Evolutionary conservation across 2,329 filamentous ascomycete species (phyloP), one percentile per base, ranked within the genome.

Genomic region (Claviceps maximensis): DNA sequence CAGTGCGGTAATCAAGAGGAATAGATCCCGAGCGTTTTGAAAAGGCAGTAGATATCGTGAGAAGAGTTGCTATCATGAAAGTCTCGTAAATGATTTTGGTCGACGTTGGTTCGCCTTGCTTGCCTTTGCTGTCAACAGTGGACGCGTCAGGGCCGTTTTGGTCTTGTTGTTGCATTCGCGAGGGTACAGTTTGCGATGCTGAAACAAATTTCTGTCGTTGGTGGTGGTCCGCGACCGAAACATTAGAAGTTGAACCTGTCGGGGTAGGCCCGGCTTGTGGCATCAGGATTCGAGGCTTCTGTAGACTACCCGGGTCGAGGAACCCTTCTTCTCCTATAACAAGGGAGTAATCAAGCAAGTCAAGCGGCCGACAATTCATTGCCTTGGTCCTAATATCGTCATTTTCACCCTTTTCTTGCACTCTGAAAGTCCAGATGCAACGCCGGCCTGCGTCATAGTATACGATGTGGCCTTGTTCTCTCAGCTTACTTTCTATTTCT

Each of bases 401-500:
- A 15, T 58, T 58, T 33, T 63, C 70, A 51, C 74, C 71, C 57
- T 73, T 76, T 50, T 65, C 67, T 2, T 66, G 55, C 21, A 80
- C 66, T 27, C 71, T 70, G 59, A 82, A 82, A 55, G 74, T 71
- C 79, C 79, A 82, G 52, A 82, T 64, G 10, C 69, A 72, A 46
- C 72, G 72, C 54, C 75, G 69, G 38, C 65, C 66, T 12, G 71
- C 64, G 63, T 82, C 79, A 59, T 74, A 74, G 49, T 75, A 73
- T 2, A 76, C 74, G 48, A 81, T 67, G 54, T 76, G 71, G 47
- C 78, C 78, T 65, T 76, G 71, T 55, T 70, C 71, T 56, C 78
- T 71, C 51, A 81, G 63, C 23, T 66, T 60, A 53, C 67, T 69
- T 58, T 82, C 79, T 55, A 80, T 67, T 55, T 79, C 76, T 57